Conservation (phyloP, 2,329 filamentous ascomycete genomes). For the Ceratocystis cubensis region DNA sequence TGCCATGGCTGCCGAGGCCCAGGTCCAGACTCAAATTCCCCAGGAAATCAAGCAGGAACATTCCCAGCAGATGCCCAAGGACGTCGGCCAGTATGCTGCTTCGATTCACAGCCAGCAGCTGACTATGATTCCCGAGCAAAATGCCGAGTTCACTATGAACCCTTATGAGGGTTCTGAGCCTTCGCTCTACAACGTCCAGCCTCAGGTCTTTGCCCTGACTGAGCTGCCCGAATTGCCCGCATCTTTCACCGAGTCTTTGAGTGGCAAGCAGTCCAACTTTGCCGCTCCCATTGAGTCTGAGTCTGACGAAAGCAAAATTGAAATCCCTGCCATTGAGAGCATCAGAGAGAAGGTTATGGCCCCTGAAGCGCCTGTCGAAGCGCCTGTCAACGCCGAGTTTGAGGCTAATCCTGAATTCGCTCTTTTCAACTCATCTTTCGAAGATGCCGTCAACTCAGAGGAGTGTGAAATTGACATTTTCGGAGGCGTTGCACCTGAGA, state of each 20-base stretch:
- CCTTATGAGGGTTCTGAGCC: slow-evolving; percentile 37
- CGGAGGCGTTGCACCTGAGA: slow-evolving; percentile 48
- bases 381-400: slow-evolving; percentile 40
- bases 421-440: slow-evolving; percentile 40
- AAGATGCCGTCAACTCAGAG: slow-evolving; percentile 26
- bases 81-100: slow-evolving; percentile 48
- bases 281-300: slow-evolving; percentile 34
- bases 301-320: slow-evolving; percentile 43
- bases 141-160: slow-evolving; percentile 63
- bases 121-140: slow-evolving; percentile 70
- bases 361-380: slow-evolving; percentile 26
- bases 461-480: slow-evolving; percentile 39
- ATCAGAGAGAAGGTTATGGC: slow-evolving; percentile 31
- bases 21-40: slow-evolving; percentile 27
- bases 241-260: slow-evolving; percentile 50
- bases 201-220: slow-evolving; percentile 61
- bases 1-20: slow-evolving; percentile 31
- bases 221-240: slow-evolving; percentile 55
- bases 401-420: slow-evolving; percentile 51
- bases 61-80: slow-evolving; percentile 46
- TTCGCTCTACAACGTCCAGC: slow-evolving; percentile 47
- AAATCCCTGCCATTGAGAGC: slow-evolving; percentile 41
- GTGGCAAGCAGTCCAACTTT: slow-evolving; percentile 54
- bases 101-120: slow-evolving; percentile 49
- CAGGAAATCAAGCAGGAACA: slow-evolving; percentile 25